Base-by-base conservation (phyloP, 1,139 yeast species). In the Yamadazyma kanchanaburiensis region DNA sequence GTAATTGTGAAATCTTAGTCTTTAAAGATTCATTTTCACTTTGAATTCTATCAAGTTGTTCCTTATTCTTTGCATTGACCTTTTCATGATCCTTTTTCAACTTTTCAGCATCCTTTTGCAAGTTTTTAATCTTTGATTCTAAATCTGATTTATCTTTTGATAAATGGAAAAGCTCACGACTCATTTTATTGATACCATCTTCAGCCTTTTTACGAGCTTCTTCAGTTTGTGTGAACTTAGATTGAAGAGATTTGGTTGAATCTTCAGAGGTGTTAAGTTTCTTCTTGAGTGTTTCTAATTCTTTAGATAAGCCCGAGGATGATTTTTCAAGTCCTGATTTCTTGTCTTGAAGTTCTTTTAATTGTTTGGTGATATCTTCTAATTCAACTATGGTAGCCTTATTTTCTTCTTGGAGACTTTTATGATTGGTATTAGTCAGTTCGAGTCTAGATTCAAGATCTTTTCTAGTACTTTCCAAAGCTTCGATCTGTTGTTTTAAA, bases 151-250 rank as follows among this genome's bases (percentile, higher is more conserved):
- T 80, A 21, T 77, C 78, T 35, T 76, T 76, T 1, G 78, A 71
- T 24, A 87, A 59, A 24, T 73, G 74, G 51, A 87, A 75, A 22
- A 89, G 61, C 41, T 88, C 96, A 26, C 91, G 67, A 36, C 82
- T 83, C 95, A 89, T 86, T 45, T 87, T 87, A 51, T 87, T 89
- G 34, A 89, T 81, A 5, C 95, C 96, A 38, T 77, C 80, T 46
- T 89, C 96, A 1, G 91, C 85, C 40, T 77, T 82, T 16, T 70
- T 67, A 45, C 82, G 84, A 7, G 74, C 76, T 20, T 43, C 53
- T 35, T 64, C 68, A 1, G 57, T 43, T 2, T 46, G 35, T 3
- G 50, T 51, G 14, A 64, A 46, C 32, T 58, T 60, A 6, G 33
- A 34, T 32, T 59, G 60, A 17, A 65, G 39, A 3, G 39, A 39